Conservation (phyloP, 805 yeast species). For the Ogataea pignaliae region DNA sequence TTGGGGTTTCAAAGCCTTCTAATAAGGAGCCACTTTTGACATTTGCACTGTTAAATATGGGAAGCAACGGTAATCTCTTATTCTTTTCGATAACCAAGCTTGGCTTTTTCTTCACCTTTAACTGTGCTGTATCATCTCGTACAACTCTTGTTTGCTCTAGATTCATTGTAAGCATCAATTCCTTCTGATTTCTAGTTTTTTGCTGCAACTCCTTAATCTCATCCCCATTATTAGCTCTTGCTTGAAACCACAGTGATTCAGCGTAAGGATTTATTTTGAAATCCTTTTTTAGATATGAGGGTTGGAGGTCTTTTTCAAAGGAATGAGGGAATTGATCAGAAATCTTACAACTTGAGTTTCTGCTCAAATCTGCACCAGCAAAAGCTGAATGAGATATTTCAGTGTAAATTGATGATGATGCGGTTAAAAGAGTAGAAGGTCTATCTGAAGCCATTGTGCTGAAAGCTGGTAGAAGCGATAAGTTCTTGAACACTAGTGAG, state of each 20-base stretch:
- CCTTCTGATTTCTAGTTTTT: conserved; percentile 11
- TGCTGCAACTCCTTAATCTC: conserved; percentile 30
- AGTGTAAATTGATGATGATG: conserved; percentile 17
- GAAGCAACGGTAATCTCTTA: not conserved
- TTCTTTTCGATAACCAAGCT: not conserved
- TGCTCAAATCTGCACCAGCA: too few relatives aligned
- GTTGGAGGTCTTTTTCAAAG: too few relatives aligned
- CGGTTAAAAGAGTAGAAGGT: not conserved
- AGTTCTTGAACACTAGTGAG: too few relatives aligned
- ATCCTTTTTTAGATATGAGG: too few relatives aligned
- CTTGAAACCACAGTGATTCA: conserved; percentile 36
- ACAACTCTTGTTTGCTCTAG: too few relatives aligned
- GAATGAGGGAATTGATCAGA: too few relatives aligned
- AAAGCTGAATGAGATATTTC: not conserved
- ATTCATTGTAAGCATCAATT: not conserved
- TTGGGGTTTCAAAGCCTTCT: conserved; percentile 1
- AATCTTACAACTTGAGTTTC: too few relatives aligned
- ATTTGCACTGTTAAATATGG: not conserved
- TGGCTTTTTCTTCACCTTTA: not conserved
- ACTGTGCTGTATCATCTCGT: not conserved
- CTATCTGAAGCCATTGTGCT: not conserved
- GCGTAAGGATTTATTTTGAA: conserved; percentile 36
- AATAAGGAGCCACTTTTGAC: not conserved
- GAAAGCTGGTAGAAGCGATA: not conserved
- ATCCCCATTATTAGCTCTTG: conserved; percentile 32